Percentiles rank a stretch among this genome's conserved stretches.
These are phyloP conservation scores for Cladophialophora yegresii DNA, from an alignment of 2,329 filamentous ascomycete genomes.

Conservation along the genomic window DNA sequence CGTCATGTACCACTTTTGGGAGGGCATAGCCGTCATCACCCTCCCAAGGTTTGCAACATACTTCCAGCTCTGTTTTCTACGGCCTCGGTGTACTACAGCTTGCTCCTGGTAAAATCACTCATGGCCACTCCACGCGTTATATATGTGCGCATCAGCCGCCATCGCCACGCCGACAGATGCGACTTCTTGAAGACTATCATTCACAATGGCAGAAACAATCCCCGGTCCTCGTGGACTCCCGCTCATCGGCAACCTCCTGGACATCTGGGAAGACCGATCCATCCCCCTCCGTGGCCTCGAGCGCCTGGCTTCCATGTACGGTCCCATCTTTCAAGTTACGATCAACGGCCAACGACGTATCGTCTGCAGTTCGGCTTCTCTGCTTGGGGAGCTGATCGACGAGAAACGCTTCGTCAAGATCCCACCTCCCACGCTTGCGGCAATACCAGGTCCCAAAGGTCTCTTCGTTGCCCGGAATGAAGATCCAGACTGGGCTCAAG, in stretches of 20 bases:
- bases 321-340: constrained; percentile 61
- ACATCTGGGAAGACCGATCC: constrained; percentile 24
- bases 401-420: constrained; percentile 66
- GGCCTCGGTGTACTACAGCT: background rate
- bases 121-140: background rate
- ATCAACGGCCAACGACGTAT: constrained; percentile 54
- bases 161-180: background rate
- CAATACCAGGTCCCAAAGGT: constrained; percentile 64
- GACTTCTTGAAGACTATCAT: too few species aligned
- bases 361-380: constrained; percentile 55
- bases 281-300: constrained; percentile 17
- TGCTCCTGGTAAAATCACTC: background rate
- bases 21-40: background rate
- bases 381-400: constrained; percentile 65
- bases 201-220: constrained; percentile 25
- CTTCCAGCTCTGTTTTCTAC: background rate
- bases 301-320: constrained; percentile 38
- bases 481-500: constrained; percentile 39
- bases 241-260: constrained; percentile 25
- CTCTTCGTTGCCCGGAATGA: constrained; percentile 60
- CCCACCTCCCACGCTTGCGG: constrained; percentile 51
- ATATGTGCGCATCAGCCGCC: background rate
- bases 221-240: constrained; percentile 25
- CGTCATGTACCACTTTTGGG: background rate
- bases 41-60: background rate